These are phyloP conservation scores for Biscogniauxia sp. DNA, from an alignment of 2,329 filamentous ascomycete species.

Conservation along the genomic window DNA sequence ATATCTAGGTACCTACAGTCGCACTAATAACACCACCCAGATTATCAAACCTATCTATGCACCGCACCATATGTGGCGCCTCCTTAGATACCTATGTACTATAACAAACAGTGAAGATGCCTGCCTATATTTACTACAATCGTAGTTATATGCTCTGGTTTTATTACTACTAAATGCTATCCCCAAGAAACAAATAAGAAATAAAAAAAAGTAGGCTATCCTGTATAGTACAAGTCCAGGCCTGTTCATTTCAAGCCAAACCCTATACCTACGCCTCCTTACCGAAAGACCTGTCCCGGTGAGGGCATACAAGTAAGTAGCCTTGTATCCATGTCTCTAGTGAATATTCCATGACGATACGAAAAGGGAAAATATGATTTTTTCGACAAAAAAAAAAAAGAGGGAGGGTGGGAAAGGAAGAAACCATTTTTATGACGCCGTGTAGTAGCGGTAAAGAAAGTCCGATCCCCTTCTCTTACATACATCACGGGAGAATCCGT, in stretches of 20 bases:
- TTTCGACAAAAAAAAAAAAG: slow-evolving; percentile 1
- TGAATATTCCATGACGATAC: not conserved
- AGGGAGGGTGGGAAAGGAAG: too few species aligned
- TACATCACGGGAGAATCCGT: slow-evolving; percentile 50
- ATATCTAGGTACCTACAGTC: too few species aligned
- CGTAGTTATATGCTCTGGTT: not conserved
- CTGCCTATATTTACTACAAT: not conserved
- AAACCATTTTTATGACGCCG: not conserved
- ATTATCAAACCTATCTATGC: not conserved
- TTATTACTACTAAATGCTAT: not conserved
- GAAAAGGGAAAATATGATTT: not conserved
- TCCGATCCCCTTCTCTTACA: not conserved
- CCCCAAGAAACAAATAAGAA: not conserved
- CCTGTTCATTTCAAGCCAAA: not conserved
- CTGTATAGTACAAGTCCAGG: not conserved
- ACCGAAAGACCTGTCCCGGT: not conserved
- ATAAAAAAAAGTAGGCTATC: not conserved
- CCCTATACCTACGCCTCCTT: not conserved
- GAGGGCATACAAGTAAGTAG: not conserved
- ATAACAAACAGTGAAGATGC: not conserved
- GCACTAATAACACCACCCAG: too few species aligned
- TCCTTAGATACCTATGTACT: not conserved
- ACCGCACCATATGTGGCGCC: too few species aligned
- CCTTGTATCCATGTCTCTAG: not conserved
- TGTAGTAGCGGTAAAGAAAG: too few species aligned